Base-by-base conservation (phyloP, 108 stramenopile genomes). In the Cylindrotheca closterium region DNA sequence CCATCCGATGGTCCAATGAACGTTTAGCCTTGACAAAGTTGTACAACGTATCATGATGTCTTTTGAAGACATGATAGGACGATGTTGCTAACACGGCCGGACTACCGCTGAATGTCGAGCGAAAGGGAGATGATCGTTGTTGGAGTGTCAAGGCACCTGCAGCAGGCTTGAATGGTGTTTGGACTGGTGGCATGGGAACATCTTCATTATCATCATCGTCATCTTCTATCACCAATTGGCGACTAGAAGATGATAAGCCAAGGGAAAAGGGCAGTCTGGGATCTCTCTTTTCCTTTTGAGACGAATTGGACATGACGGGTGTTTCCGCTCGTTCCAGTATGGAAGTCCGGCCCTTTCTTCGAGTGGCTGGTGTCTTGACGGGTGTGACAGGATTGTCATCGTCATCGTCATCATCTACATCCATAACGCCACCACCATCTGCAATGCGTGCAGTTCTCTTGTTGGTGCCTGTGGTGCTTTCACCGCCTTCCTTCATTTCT, bases 41-140 rank as follows among this genome's bases (percentile, higher is more conserved):
- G 51, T 56, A 70, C 17, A 89, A 57, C 0, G 74, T 70, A 65
- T 89, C 83, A 45, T 84, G 81, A 67, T 86, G 84, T 4, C 81
- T 79, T 19, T 73, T 65, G 78, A 77, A 84, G 19, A 56, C 29
- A 24, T 49, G 32, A 25, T 64, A 32, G 27, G 48, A 52, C 19
- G 50, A 49, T 23, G 63, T 32, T 42, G 15, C 15, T 42, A 10
- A 15, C n/a, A n/a, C n/a, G n/a, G n/a, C n/a, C n/a, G 18, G 47
- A 30, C 28, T 26, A 61, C 17, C 42, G 12, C 17, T 8, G 42
- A 45, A 45, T 17, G 8, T 12, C 42, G 12, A 17, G 17, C 17
- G 42, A 17, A 45, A 45, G 8, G 42, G 42, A 8, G 12, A 45
- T 45, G 42, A 17, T 7, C n/a, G 51, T 7, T 7, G 7, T 19